Conservation (phyloP, 225 moss, liverwort and hornwort genomes). For the Ulota crispa region DNA sequence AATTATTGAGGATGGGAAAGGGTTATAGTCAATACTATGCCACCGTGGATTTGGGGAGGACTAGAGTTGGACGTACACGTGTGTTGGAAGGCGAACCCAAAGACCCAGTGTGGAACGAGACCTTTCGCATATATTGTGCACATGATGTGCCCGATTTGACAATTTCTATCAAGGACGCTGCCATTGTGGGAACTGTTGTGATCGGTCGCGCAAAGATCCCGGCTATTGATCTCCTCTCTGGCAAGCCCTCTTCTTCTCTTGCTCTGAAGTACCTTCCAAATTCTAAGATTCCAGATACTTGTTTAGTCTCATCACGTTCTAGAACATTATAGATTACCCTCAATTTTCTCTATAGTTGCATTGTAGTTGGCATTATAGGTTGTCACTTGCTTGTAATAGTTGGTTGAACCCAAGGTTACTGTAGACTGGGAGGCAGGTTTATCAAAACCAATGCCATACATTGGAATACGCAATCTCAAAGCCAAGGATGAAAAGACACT, state of each 20-base stretch:
- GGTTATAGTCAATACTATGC: slow-evolving; percentile 58
- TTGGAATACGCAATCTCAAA: background rate
- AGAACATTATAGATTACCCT: background rate
- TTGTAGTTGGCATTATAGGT: background rate
- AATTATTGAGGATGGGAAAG: slow-evolving; percentile 32
- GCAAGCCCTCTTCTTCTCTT: slow-evolving; percentile 17
- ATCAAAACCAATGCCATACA: background rate
- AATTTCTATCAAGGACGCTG: slow-evolving; percentile 60
- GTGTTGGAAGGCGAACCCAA: slow-evolving; percentile 53
- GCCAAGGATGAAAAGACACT: background rate
- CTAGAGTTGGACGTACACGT: slow-evolving; percentile 60
- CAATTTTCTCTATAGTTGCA: background rate
- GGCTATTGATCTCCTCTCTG: slow-evolving; percentile 47
- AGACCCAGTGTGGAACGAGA: slow-evolving; percentile 62
- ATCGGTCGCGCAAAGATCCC: slow-evolving; percentile 44
- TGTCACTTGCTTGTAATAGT: background rate
- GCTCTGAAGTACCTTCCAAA: background rate
- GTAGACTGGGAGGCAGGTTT: background rate
- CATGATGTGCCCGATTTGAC: slow-evolving; percentile 41
- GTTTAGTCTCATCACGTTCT: background rate
- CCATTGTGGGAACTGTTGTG: slow-evolving; percentile 53
- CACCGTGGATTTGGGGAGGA: slow-evolving; percentile 53
- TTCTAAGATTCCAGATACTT: background rate
- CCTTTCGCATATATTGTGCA: slow-evolving; percentile 52
- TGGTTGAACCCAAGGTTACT: background rate